Percentiles rank a stretch among this genome's conserved stretches.
Evolutionary conservation across 2,329 filamentous ascomycete species (phyloP).

Genomic region (Monosporascus sp.): DNA sequence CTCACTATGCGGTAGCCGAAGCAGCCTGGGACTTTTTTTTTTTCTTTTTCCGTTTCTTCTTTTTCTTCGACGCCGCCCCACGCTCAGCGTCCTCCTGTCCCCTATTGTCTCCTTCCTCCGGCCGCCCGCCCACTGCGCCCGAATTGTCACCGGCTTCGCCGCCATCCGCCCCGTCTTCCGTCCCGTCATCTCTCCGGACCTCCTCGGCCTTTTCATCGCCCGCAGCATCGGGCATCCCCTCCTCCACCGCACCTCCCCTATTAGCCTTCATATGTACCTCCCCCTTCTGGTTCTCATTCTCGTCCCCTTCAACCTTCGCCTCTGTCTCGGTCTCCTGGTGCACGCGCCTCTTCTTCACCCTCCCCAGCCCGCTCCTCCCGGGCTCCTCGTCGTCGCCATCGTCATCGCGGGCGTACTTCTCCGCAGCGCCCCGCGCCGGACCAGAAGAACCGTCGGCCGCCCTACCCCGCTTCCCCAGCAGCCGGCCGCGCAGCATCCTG

Average conservation of each 20-base stretch:
- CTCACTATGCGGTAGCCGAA: background rate
- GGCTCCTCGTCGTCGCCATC: slow-evolving; percentile 25
- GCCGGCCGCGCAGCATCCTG: slow-evolving; percentile 15
- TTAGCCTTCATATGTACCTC: background rate
- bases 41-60: slow-evolving; percentile 24
- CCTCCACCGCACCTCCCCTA: background rate
- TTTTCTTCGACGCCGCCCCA: slow-evolving; percentile 6
- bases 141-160: too few species aligned
- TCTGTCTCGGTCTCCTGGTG: slow-evolving; percentile 5
- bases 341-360: slow-evolving; percentile 20
- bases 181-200: too few species aligned
- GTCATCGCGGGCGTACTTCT: slow-evolving; percentile 6
- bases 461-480: slow-evolving; percentile 17
- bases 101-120: too few species aligned
- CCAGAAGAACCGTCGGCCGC: background rate
- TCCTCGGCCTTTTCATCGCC: too few species aligned
- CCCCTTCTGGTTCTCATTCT: background rate
- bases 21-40: slow-evolving; percentile 3
- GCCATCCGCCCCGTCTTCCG: too few species aligned
- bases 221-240: too few species aligned
- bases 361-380: slow-evolving; percentile 25
- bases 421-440: background rate
- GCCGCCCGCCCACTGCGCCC: too few species aligned
- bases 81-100: background rate
- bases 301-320: slow-evolving; percentile 3